Evolutionary conservation across 2,329 filamentous ascomycete genomes (phyloP), one percentile per base, ranked within the genome.

Genomic region (Penicillium psychrosexuale): DNA sequence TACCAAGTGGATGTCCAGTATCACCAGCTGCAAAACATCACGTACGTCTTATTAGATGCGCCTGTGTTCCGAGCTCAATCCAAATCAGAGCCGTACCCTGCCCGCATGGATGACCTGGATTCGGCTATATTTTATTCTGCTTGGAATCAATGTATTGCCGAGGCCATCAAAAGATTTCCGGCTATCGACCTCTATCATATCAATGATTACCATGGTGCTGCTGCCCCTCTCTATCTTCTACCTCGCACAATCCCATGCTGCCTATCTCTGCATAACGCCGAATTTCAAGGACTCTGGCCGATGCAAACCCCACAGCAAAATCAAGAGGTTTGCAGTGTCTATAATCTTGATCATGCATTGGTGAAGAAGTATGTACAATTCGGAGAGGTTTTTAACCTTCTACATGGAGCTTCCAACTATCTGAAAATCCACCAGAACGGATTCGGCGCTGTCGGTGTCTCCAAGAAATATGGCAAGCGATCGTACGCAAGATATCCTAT

Each of bases 101-200:
- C 84, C 44, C 81, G 85, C 27, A 88, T 88, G 85, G 85, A 88
- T 68, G 85, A 88, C 65, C 75, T 88, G 51, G 83, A 86, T 60
- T 84, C 80, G 59, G 85, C 85, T 19, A 81, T 88, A 47, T 85
- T 87, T 70, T 88, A 88, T 66, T 86, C 83, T 1, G 84, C 83
- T 5, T 88, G 85, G 85, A 88, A 88, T 61, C 82, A 84, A 67
- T 88, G 85, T 69, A 87, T 88, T 59, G 84, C 85, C 5, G 78
- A 84, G 61, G 75, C 83, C 1, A 82, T 87, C 61, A 78, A 80
- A 57, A 81, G 85, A 28, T 88, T 88, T 69, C 79, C 81, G 0
- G 4, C 77, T 88, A 77, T 85, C 56, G 82, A 86, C 61, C 69
- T 86, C 11, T 86, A 86, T 69, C 84, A 86, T 65, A 85, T 86